Conservation (phyloP, 352 stramenopile species). For the Phytopythium helicoides region DNA sequence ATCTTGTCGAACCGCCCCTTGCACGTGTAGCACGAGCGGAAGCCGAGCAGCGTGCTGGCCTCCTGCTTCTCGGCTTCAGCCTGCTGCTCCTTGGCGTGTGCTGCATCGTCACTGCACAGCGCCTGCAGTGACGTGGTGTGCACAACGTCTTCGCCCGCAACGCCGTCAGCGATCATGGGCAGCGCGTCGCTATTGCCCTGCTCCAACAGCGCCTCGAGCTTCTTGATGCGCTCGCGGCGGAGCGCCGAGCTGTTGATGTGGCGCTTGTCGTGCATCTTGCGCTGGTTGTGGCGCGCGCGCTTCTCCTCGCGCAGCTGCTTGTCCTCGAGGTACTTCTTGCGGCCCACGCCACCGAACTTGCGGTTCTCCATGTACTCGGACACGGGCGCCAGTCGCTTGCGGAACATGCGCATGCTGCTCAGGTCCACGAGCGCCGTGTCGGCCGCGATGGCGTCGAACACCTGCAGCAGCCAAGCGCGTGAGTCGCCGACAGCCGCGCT, state of each 20-base stretch:
- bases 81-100: constrained; percentile 53
- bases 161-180: constrained; percentile 92
- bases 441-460: constrained; percentile 52
- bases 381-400: constrained; percentile 78
- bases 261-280: constrained; percentile 90
- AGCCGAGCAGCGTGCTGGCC: constrained; percentile 61
- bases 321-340: constrained; percentile 88
- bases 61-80: constrained; percentile 46
- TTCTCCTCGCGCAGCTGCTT: constrained; percentile 87
- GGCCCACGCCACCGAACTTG: constrained; percentile 79
- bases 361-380: constrained; percentile 77
- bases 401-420: constrained; percentile 69
- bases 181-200: constrained; percentile 75
- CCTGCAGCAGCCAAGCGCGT: constrained; percentile 22
- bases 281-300: constrained; percentile 76
- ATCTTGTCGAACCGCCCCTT: constrained; percentile 94
- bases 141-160: constrained; percentile 62
- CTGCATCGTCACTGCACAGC: constrained; percentile 53
- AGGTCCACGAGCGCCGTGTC: constrained; percentile 62
- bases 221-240: constrained; percentile 88
- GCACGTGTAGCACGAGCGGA: constrained; percentile 96
- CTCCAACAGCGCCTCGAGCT: constrained; percentile 87
- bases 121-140: constrained; percentile 58
- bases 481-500: too few relatives aligned
- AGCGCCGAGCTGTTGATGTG: constrained; percentile 93